Base-by-base conservation (phyloP, 805 yeast genomes). In the Yamadazyma paraphyllophila region DNA sequence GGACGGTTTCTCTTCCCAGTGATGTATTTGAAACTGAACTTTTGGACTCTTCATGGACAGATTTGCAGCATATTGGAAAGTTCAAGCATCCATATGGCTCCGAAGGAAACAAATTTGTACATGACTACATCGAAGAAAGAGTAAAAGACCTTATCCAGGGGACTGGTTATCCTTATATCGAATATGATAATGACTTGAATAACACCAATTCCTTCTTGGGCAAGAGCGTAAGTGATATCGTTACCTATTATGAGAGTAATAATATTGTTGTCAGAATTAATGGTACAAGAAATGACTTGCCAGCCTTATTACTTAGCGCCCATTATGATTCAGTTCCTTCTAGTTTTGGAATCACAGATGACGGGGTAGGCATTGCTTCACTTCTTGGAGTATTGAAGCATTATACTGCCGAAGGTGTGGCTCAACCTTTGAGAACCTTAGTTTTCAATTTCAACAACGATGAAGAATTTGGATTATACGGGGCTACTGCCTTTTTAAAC, bases 291-390 rank as follows among this genome's bases (percentile, higher is more conserved):
- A 66, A 75, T 1, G 54, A 66, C 0, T 64, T 85, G 41, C 84
- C 85, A 1, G 95, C 90, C 0, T 62, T 90, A 3, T 65, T 90
- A 35, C 60, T 91, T 2, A 84, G 94, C 54, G 90, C 97, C 4
- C 97, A 91, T 66, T 91, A 71, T 57, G 97, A 90, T 66, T 81
- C 92, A 7, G 97, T 90, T 7, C 95, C 96, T 15, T 80, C 95
- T 2, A 82, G 89, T 4, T 81, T 71, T 55, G 97, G 97, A 26
- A 81, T 94, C 1, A 91, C 97, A 2, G 97, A 91, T 61, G 96
- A 89, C 59, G 97, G 97, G 1, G 82, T 83, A 69, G 97, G 97
- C 7, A 74, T 88, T 48, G 96, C 90, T 1, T 76, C 94, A 8
- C 69, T 90, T 74, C 66, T 90, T 39, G 95, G 90, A 1, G 68